These are phyloP conservation scores for Solanum bukasovii DNA, from an alignment of 257 asterid genomes.

Conservation along the genomic window DNA sequence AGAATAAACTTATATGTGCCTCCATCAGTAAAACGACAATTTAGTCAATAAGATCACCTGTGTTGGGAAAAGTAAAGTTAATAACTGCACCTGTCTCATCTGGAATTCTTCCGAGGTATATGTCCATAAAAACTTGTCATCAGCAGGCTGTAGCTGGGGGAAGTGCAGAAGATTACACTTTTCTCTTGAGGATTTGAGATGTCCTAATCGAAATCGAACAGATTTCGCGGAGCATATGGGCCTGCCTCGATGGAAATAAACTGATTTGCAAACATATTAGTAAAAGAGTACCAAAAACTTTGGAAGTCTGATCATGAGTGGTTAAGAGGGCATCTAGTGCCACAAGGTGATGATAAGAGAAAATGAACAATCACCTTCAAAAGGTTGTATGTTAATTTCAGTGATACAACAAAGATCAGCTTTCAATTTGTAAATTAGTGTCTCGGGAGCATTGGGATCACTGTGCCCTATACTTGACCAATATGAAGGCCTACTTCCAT, in stretches of 20 bases:
- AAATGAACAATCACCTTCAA: slow-evolving; percentile 40
- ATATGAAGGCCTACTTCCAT: slow-evolving; percentile 39
- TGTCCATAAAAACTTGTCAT: slow-evolving; percentile 69
- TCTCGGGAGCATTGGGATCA: slow-evolving; percentile 62
- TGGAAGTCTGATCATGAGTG: background rate
- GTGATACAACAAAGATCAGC: slow-evolving; percentile 57
- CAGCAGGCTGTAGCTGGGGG: slow-evolving; percentile 35
- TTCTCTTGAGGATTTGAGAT: slow-evolving; percentile 28
- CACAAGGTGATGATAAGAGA: background rate
- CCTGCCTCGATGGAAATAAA: slow-evolving; percentile 42
- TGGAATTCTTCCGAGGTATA: slow-evolving; percentile 55
- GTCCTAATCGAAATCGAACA: slow-evolving; percentile 60
- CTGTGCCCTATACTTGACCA: slow-evolving; percentile 84
- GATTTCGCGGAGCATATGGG: slow-evolving; percentile 60
- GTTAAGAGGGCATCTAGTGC: background rate
- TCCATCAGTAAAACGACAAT: background rate
- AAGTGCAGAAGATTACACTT: slow-evolving; percentile 6
- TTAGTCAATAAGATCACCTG: background rate
- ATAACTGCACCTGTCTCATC: slow-evolving; percentile 25
- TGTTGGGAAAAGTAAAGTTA: background rate
- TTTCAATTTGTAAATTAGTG: slow-evolving; percentile 46
- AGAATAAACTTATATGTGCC: background rate
- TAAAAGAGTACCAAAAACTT: background rate
- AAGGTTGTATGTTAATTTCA: slow-evolving; percentile 67
- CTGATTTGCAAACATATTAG: slow-evolving; percentile 19